Evolutionary conservation across 345 rosid species (phyloP), one percentile per base, ranked within the genome.

Genomic region (Anacardium occidentale): DNA sequence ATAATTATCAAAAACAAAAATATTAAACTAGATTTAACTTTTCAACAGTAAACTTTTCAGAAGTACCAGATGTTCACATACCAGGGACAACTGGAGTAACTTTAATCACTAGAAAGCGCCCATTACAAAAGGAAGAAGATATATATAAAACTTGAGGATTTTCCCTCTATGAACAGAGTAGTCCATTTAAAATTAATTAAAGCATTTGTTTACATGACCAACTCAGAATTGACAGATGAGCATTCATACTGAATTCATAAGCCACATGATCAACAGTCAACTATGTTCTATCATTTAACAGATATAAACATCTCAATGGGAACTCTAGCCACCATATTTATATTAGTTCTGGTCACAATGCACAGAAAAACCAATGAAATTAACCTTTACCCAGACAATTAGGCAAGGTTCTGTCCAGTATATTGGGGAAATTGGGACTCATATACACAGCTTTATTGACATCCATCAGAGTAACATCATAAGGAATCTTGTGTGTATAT

Each of bases 281-380:
- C 15, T 20, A 10, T 52, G n/a, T n/a, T 51, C 7, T 53, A 52
- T 34, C 42, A 51, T 51, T 66, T 26, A 26, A 32, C 17, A 17
- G 11, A 66, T 2, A 22, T 5, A 10, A n/a, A n/a, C 45, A 51
- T 52, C 48, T 25, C 42, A 13, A 48, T 1, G 8, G 26, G 55
- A 24, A 7, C 40, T 15, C 47, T 25, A 29, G 13, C 53, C 18
- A 12, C 10, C 7, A 4, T 24, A 5, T 29, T 29, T 29, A 58
- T 58, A 58, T 58, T 58, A 58, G 29, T 9, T 58, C 40, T 58
- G 40, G n/a, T 58, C 29, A 57, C 17, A 57, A 11, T 25, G 34
- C n/a, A 34, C 62, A 58, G n/a, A 58, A 58, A 29, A 29, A 58
- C 40, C 15, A 58, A 58, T 58, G 62, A 58, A 58, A 58, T 25